Percentiles rank a stretch among this genome's conserved stretches.
Evolutionary conservation across 805 yeast species (phyloP).

Genomic region (Yarrowia sp.): DNA sequence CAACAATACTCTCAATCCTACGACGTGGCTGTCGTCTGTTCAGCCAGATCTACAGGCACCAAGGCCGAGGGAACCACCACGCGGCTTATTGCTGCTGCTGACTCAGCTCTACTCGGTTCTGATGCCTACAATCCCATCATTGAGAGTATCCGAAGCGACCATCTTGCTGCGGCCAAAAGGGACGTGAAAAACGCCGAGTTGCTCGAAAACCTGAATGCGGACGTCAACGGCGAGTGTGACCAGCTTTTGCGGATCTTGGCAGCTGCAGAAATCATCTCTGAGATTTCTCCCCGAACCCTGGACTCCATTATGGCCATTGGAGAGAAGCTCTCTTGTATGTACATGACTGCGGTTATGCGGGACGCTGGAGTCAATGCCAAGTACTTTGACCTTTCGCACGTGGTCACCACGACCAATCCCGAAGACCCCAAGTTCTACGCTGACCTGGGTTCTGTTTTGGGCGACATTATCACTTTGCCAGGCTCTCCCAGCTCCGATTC

Average conservation of each 20-base stretch:
- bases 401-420: constrained; percentile 54
- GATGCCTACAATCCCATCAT: constrained; percentile 51
- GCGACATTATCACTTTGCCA: constrained; percentile 42
- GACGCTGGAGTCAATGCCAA: constrained; percentile 76
- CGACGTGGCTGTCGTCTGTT: constrained; percentile 90
- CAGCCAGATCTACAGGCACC: constrained; percentile 87
- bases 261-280: constrained; percentile 90
- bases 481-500: constrained; percentile 30
- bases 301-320: constrained; percentile 92
- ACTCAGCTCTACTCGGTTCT: constrained; percentile 40
- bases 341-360: constrained; percentile 79
- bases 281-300: constrained; percentile 79
- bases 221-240: constrained; percentile 62
- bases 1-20: constrained; percentile 49
- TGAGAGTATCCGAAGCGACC: constrained; percentile 72
- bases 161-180: constrained; percentile 63
- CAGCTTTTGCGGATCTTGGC: constrained; percentile 66
- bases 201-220: constrained; percentile 52
- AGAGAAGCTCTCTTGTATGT: constrained; percentile 86
- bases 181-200: constrained; percentile 49
- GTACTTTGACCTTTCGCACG: constrained; percentile 72
- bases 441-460: constrained; percentile 49
- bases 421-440: constrained; percentile 60
- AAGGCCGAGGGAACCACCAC: constrained; percentile 96
- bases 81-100: constrained; percentile 79